These are phyloP conservation scores for Closterium sp. DNA, from an alignment of 139 green algal genomes.

Conservation along the genomic window DNA sequence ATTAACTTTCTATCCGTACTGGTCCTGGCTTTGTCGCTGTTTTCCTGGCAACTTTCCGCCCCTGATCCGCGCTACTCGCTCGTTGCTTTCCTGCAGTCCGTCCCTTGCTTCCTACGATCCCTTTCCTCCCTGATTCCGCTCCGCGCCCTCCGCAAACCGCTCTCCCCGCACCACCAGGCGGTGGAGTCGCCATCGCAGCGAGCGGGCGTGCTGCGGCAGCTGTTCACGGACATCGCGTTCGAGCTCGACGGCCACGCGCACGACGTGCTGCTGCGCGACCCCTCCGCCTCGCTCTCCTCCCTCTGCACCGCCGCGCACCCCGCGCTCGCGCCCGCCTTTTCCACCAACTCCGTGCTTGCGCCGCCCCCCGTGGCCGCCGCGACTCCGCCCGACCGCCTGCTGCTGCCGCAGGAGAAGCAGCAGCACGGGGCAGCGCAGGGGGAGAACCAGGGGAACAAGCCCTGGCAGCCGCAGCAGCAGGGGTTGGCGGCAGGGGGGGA, in stretches of 20 bases:
- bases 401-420: not conserved
- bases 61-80: too few relatives aligned
- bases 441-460: not conserved
- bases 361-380: too few relatives aligned
- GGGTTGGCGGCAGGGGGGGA: not conserved
- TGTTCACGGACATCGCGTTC: conserved; percentile 36
- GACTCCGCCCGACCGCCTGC: not conserved
- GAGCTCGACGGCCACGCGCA: conserved; percentile 1
- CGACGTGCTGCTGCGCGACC: not conserved
- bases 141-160: too few relatives aligned
- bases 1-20: too few relatives aligned
- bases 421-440: not conserved
- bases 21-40: too few relatives aligned
- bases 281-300: not conserved
- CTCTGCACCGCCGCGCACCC: not conserved
- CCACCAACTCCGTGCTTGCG: not conserved
- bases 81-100: too few relatives aligned
- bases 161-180: not conserved
- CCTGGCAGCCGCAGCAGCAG: not conserved
- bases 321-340: too few relatives aligned
- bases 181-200: not conserved
- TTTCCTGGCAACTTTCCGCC: too few relatives aligned
- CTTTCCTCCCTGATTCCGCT: too few relatives aligned
- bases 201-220: conserved; percentile 22
- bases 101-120: too few relatives aligned